These are phyloP conservation scores for Ceratobasidium sp. DNA, from an alignment of 1,284 basidiomycete species.

Conservation along the genomic window DNA sequence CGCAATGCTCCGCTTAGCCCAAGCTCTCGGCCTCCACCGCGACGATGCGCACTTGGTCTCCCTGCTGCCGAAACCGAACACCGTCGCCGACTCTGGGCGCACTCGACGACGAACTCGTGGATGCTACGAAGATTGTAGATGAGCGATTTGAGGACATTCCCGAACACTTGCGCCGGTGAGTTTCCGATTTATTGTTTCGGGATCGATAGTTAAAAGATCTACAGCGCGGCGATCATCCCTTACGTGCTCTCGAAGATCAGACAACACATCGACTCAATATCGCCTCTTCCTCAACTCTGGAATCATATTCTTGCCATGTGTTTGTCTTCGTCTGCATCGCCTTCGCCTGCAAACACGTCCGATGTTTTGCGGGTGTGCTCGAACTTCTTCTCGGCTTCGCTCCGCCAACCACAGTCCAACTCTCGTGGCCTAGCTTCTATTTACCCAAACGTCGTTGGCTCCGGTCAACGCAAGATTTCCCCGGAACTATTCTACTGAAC, in stretches of 20 bases:
- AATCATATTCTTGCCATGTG: constrained; percentile 39
- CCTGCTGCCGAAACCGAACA: constrained; percentile 27
- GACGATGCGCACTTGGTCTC: constrained; percentile 28
- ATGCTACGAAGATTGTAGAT: constrained; percentile 28
- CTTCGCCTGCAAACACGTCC: constrained; percentile 20
- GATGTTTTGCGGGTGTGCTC: constrained; percentile 31
- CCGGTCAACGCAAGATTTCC: background rate
- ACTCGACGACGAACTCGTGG: constrained; percentile 22
- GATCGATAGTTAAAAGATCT: background rate
- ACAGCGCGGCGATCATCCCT: constrained; percentile 33
- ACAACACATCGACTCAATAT: constrained; percentile 36
- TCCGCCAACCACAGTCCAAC: constrained; percentile 26
- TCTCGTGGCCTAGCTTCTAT: constrained; percentile 36
- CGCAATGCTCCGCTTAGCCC: constrained; percentile 29
- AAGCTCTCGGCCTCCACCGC: constrained; percentile 40
- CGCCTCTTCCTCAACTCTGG: constrained; percentile 39
- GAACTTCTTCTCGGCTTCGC: constrained; percentile 30
- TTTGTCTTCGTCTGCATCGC: constrained; percentile 29
- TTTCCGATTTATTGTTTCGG: background rate
- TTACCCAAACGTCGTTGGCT: constrained; percentile 21
- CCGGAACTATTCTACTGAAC: constrained; percentile 26
- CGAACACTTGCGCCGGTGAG: constrained; percentile 40
- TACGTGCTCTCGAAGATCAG: constrained; percentile 41
- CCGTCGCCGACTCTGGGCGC: constrained; percentile 28
- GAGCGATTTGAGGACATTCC: constrained; percentile 39